Percentiles rank a stretch among this genome's conserved stretches.
Evolutionary conservation across 1,284 basidiomycete genomes (phyloP).

Genomic region (Xerocomus cyaneibrunnescens): DNA sequence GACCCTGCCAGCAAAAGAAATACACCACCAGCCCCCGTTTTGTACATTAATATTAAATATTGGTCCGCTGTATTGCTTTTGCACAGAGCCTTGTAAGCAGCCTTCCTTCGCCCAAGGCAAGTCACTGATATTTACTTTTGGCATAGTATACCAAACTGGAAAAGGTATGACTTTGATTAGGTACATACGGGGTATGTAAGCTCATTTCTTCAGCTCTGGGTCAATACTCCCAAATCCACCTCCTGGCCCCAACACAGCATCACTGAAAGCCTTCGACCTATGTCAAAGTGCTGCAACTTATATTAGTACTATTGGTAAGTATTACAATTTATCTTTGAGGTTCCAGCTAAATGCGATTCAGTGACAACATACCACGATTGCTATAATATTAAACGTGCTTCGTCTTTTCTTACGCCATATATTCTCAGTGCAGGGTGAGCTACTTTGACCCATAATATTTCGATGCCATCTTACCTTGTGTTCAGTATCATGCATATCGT

Average conservation of each 20-base stretch:
- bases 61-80: conserved; percentile 76
- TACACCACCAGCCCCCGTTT: conserved; percentile 60
- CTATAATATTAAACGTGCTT: conserved; percentile 61
- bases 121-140: conserved; percentile 8
- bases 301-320: conserved; percentile 65
- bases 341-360: conserved; percentile 30
- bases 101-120: conserved; percentile 1
- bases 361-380: conserved; percentile 59
- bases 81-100: conserved; percentile 77
- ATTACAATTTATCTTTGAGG: not conserved
- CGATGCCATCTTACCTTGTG: conserved; percentile 9
- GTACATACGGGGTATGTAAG: not conserved
- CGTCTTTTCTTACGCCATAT: conserved; percentile 73
- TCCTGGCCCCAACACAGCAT: conserved; percentile 31
- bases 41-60: conserved; percentile 76
- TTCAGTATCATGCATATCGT: conserved; percentile 80
- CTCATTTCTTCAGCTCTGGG: conserved; percentile 38
- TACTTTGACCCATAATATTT: not conserved
- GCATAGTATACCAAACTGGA: conserved; percentile 65
- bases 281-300: conserved; percentile 76
- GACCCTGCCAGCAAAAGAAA: conserved; percentile 52
- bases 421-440: conserved; percentile 75
- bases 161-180: conserved; percentile 41
- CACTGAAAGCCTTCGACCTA: conserved; percentile 69
- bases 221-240: conserved; percentile 43